Base-by-base conservation (phyloP, 2,329 filamentous ascomycete genomes). In the Monilinia fructigena region DNA sequence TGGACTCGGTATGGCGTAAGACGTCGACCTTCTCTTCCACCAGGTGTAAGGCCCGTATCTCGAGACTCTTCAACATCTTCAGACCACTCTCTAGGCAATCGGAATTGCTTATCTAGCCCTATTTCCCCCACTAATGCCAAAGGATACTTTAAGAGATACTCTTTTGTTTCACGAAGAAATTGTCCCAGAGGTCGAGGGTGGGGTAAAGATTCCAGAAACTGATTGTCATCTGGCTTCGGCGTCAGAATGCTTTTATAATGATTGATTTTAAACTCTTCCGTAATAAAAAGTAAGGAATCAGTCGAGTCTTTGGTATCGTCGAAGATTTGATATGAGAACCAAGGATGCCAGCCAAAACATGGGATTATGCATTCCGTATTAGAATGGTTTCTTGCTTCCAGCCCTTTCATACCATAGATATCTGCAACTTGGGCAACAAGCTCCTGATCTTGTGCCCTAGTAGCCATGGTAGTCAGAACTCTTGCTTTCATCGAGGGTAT, bases 291-390 rank as follows among this genome's bases (percentile, higher is more conserved):
- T 20, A 35, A 26, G 35, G 72, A 54, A 35, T 63, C 16, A 14
- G 64, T 31, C 23, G 47, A 71, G 67, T 63, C 67, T 50, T 74
- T 75, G 26, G 75, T 76, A 75, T 91, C 86, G 73, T 88, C 84
- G 74, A 87, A 92, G 72, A 95, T 82, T 70, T 91, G 87, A 76
- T 94, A 82, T 1, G 90, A 89, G 77, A 93, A 94, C 91, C 91
- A 95, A 0, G 91, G 91, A 75, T 95, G 91, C 90, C 91, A 93
- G 26, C 91, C 91, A 77, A 93, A 94, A n/a, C 87, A 86, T 0
- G 91, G 89, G 4, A 94, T 72, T 31, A 88, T 75, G 67, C 80
- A 81, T 67, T 80, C 78, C 35, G 69, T 56, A 61, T 45, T 64
- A 56, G 73, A 62, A 23, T 73, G 66, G 3, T 72, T 65, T 68